Evolutionary conservation across 192 early-diverging fungal species (phyloP), one percentile per base, ranked within the genome.

Genomic region (Podila verticillata): DNA sequence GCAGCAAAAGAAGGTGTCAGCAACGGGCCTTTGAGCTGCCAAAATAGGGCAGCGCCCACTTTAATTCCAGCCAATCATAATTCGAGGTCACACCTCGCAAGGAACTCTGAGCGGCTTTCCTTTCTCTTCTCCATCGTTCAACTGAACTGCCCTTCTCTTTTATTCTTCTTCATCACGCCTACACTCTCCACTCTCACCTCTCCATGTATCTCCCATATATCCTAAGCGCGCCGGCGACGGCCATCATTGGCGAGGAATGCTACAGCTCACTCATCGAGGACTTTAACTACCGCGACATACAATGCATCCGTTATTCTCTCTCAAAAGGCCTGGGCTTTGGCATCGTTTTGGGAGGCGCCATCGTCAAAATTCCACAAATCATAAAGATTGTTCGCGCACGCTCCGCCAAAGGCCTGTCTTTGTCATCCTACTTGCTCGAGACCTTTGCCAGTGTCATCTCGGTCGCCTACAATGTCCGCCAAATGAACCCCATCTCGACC

Each of bases 351-450:
- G 95, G 93, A 48, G 92, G 94, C 20, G 89, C 92, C 34, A 88
- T 97, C 26, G 88, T 97, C 56, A 98, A 98, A 82, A 77, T 98
- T 31, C 97, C 97, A 13, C 96, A 98, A 82, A 96, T 98, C 28
- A 70, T 94, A 66, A 98, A 96, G 59, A 96, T 97, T 56, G 44
- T 93, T 19, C 73, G 72, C 24, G 81, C 89, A 36, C 56, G 82
- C 59, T 93, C 92, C 22, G 91, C 89, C 5, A 84, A 86, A 47
- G 96, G 96, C 0, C 87, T 98, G 35, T 95, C 92, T 20, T 85
- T 96, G 68, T 68, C 86, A 19, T 88, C 90, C 8, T 93, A 93
- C 63, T 69, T 93, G 2, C 81, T 98, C 30, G 97, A 98, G 75
- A 91, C 95, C 7, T 44, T 90, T 29, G 90, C 94, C 26, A 91